Conservation (phyloP, 2,329 filamentous ascomycete genomes). For the Colletotrichum caudatum region DNA sequence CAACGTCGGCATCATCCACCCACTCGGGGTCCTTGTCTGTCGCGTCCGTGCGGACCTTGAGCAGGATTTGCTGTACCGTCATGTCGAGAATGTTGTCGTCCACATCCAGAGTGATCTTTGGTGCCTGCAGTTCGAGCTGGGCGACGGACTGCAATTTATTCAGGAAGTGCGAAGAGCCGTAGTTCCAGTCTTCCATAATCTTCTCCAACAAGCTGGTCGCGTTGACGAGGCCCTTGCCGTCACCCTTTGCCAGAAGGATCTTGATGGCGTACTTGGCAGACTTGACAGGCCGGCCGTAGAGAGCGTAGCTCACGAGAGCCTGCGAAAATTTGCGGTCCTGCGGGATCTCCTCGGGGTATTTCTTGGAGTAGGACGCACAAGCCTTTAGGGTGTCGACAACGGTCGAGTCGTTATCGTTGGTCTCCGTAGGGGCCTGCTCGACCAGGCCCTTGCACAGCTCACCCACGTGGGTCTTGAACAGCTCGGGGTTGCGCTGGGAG, state of each 20-base stretch:
- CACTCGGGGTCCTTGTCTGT: slow-evolving; percentile 70
- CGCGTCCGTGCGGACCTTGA: slow-evolving; percentile 74
- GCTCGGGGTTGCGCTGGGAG: slow-evolving; percentile 86
- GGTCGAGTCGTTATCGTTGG: slow-evolving; percentile 74
- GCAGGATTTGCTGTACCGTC: slow-evolving; percentile 78
- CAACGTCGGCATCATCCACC: slow-evolving; percentile 75
- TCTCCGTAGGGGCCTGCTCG: slow-evolving; percentile 79
- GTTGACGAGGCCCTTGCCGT: slow-evolving; percentile 82
- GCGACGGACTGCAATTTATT: slow-evolving; percentile 78
- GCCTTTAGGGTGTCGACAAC: slow-evolving; percentile 95
- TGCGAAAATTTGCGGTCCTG: slow-evolving; percentile 84
- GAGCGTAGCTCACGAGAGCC: slow-evolving; percentile 84
- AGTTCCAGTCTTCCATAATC: slow-evolving; percentile 79
- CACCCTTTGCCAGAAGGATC: slow-evolving; percentile 81
- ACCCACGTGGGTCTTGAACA: slow-evolving; percentile 92
- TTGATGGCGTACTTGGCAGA: slow-evolving; percentile 95
- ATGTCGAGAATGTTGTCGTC: slow-evolving; percentile 84
- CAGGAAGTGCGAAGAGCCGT: slow-evolving; percentile 80
- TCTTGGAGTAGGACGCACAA: slow-evolving; percentile 90
- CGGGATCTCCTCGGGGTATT: slow-evolving; percentile 85
- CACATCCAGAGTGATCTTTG: slow-evolving; percentile 77
- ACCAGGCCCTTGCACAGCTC: slow-evolving; percentile 90
- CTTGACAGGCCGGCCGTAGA: slow-evolving; percentile 83
- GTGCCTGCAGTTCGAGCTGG: slow-evolving; percentile 81
- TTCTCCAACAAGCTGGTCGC: slow-evolving; percentile 85